Evolutionary conservation across 1,139 yeast genomes (phyloP).

Genomic region (Petasospora fabianii): DNA sequence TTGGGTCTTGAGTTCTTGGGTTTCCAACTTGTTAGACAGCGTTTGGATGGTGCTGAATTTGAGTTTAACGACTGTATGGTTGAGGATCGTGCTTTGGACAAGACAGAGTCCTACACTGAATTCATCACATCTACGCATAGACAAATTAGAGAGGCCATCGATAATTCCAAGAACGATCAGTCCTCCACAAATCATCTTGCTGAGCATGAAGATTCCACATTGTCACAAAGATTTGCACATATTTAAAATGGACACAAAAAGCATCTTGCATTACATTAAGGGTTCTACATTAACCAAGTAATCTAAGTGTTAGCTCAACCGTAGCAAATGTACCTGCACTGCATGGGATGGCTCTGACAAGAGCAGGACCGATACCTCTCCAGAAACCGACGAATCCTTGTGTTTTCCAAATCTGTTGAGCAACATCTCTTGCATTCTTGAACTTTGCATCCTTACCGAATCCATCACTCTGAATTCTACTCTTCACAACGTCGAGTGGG

Average conservation of each 20-base stretch:
- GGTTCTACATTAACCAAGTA: slow-evolving; percentile 35
- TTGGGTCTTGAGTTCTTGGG: slow-evolving; percentile 43
- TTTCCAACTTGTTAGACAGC: slow-evolving; percentile 62
- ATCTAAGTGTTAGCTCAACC: slow-evolving; percentile 79
- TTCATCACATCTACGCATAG: slow-evolving; percentile 60
- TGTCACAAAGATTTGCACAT: slow-evolving; percentile 31
- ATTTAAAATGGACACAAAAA: slow-evolving; percentile 6
- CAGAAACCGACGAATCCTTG: slow-evolving; percentile 74
- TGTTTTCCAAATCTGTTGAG: slow-evolving; percentile 46
- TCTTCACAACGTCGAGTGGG: slow-evolving; percentile 84
- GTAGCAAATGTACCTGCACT: slow-evolving; percentile 94
- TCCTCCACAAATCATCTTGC: too few species aligned
- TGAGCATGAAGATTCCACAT: slow-evolving; percentile 27
- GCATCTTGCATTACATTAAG: neutral
- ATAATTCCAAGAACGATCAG: slow-evolving; percentile 36
- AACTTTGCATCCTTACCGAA: slow-evolving; percentile 43
- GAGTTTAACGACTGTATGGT: slow-evolving; percentile 59
- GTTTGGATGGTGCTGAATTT: slow-evolving; percentile 56
- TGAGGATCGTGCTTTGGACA: slow-evolving; percentile 67
- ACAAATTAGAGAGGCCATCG: slow-evolving; percentile 52
- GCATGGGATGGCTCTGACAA: slow-evolving; percentile 93
- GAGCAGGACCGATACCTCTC: slow-evolving; percentile 86
- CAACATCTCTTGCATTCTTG: slow-evolving; percentile 44
- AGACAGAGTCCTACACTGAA: slow-evolving; percentile 51
- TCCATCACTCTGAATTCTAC: slow-evolving; percentile 67